Evolutionary conservation across 441 rosid species (phyloP), one percentile per base, ranked within the genome.

Genomic region (Eutrema salsugineum): DNA sequence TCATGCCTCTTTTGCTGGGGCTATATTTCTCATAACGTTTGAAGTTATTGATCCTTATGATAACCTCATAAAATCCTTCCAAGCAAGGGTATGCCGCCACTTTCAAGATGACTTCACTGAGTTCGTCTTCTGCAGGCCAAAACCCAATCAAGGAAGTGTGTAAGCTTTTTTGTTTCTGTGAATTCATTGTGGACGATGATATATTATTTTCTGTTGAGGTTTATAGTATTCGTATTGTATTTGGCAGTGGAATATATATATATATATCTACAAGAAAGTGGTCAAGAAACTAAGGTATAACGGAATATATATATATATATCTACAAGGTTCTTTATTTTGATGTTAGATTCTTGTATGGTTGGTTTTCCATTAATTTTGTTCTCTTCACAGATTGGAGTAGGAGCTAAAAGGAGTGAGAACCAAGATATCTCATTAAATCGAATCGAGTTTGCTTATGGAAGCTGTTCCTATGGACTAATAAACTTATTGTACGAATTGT

Each of bases 21-120:
- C 50, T 2, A 65, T 65, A 59, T 65, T 22, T 65, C 59, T 50
- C 59, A 65, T 65, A 24, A 65, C 70, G 5, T 50, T 65, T 24
- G 27, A 65, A 38, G 70, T 53, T 39, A 1, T 2, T 0, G 61
- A 66, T 51, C 71, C 61, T 66, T 66, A 39, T 66, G 71, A 66
- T 53, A 4, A 10, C 10, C 1, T 5, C 22, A 65, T 49, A 0
- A 65, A 64, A 9, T 10, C 1, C 39, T 63, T 63, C 44, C 68
- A 48, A 48, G 12, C 68, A 20, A 33, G 56, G 20, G 20, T 48
- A 7, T 33, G 17, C 11, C 46, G 17, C 11, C 19, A 63, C n/a
- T 3, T 10, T 8, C 8, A 12, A 0, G 0, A 5, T 63, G 19
- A 15, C 17, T 19, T 33, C 44, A 47, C 69, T n/a, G 6, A 20